These are phyloP conservation scores for sunflower (Helianthus annuus) DNA, from an alignment of 129 eudicot species.

Conservation along the genomic window DNA sequence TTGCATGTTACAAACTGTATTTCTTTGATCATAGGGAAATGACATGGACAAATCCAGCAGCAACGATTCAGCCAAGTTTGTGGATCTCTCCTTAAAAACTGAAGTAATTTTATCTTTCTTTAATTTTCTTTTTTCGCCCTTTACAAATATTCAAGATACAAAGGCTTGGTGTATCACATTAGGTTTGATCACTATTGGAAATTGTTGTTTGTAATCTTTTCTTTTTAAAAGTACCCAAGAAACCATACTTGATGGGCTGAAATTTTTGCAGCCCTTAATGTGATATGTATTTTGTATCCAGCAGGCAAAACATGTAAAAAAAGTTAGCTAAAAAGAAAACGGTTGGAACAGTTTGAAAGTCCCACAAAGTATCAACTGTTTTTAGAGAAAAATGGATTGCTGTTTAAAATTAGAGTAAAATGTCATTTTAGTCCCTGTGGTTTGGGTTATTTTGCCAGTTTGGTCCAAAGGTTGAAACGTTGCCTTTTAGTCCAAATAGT, in stretches of 20 bases:
- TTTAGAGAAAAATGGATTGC: background rate
- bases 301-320: background rate
- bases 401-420: too few species aligned
- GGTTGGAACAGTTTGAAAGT: background rate
- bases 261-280: background rate
- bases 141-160: background rate
- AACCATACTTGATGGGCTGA: background rate
- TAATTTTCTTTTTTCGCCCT: background rate
- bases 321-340: background rate
- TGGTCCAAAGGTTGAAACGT: too few species aligned
- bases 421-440: too few species aligned
- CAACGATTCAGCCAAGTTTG: slow-evolving; percentile 29
- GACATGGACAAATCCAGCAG: slow-evolving; percentile 19
- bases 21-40: slow-evolving; percentile 45
- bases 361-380: background rate
- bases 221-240: slow-evolving; percentile 3
- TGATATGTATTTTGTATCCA: background rate
- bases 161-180: slow-evolving; percentile 7
- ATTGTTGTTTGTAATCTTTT: background rate
- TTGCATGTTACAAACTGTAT: slow-evolving; percentile 5
- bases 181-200: slow-evolving; percentile 11
- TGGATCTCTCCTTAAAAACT: slow-evolving; percentile 26
- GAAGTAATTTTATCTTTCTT: slow-evolving; percentile 36
- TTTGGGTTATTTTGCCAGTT: too few species aligned
- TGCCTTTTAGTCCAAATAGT: too few species aligned